phyloP scores from a whole-genome alignment of 75 land plant genomes.

The Pinus tabuliformis region DNA sequence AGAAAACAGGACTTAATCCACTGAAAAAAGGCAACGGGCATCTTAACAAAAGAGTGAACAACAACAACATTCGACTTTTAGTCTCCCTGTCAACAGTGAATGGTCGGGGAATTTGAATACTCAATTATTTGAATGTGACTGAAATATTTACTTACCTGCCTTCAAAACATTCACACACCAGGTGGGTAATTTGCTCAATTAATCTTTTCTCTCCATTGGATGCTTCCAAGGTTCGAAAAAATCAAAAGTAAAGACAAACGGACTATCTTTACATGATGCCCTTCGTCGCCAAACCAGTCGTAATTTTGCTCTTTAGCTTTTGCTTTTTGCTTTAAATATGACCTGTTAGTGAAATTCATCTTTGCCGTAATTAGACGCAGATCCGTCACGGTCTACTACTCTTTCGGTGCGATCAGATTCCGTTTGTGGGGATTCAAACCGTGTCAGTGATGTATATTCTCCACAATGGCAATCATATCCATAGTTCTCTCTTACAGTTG shows the following conservation, averaged over 20 bases:
- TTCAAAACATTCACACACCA: too few relatives aligned
- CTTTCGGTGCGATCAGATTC: too few relatives aligned
- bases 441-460: too few relatives aligned
- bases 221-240: background rate
- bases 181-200: background rate
- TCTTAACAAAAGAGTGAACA: slow-evolving; percentile 10
- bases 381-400: background rate
- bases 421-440: too few relatives aligned
- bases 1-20: background rate
- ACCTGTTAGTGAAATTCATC: background rate
- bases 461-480: too few relatives aligned
- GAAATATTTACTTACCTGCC: background rate
- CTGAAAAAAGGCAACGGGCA: background rate
- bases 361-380: background rate
- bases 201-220: background rate
- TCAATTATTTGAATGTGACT: slow-evolving; percentile 6
- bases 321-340: background rate
- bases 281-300: background rate
- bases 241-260: background rate
- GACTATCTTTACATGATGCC: background rate
- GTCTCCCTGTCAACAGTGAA: background rate
- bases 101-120: background rate
- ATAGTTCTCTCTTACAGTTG: too few relatives aligned
- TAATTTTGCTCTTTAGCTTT: background rate
- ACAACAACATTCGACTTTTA: slow-evolving; percentile 11